Evolutionary conservation across 257 asterid species (phyloP).

Genomic region (Solanum virginianum): DNA sequence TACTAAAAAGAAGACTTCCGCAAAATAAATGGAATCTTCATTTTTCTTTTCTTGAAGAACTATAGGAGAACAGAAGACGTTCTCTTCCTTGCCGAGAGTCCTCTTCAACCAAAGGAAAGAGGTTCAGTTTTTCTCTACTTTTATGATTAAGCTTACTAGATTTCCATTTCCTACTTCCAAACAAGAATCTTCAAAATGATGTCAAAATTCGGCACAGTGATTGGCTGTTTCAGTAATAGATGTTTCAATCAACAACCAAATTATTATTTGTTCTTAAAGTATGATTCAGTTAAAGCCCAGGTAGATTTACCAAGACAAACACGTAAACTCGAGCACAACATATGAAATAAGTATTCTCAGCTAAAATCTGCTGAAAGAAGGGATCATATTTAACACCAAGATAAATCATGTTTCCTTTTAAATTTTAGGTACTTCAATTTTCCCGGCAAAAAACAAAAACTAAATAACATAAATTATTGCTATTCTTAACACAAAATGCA

Average conservation of each 20-base stretch:
- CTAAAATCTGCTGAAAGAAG: neutral
- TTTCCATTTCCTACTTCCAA: neutral
- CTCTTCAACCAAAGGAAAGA: neutral
- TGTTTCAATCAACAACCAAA: neutral
- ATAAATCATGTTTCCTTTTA: neutral
- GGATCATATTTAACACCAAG: neutral
- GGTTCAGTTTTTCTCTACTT: neutral
- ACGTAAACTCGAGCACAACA: neutral
- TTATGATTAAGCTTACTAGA: neutral
- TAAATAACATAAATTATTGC: neutral
- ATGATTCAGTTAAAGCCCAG: neutral
- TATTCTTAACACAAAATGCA: neutral
- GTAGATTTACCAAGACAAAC: neutral
- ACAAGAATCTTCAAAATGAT: neutral
- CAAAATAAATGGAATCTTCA: neutral
- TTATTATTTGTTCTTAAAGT: neutral
- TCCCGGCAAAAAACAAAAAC: neutral
- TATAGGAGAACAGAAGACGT: neutral
- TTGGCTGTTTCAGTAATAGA: neutral
- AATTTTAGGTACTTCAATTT: neutral
- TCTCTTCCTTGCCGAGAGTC: neutral
- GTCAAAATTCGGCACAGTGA: neutral
- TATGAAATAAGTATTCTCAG: neutral
- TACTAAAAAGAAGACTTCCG: neutral
- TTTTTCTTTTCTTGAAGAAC: neutral